Conservation (phyloP, 2,329 filamentous ascomycete genomes). For the Colletotrichum musicola region DNA sequence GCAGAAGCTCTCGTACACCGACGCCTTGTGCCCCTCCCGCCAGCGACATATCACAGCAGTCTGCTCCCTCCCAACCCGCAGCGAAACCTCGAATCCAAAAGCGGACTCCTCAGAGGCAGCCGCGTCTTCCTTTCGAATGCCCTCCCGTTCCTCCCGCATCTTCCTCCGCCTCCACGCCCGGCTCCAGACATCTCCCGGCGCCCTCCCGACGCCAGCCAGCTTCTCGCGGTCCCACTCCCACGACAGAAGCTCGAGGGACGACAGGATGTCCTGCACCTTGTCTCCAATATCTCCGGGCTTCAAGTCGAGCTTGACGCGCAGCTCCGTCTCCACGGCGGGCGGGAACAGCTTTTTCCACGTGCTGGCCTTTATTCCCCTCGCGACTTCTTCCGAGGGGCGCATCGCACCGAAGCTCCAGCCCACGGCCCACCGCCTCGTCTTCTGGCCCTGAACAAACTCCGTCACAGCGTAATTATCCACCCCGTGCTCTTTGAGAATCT, state of each 20-base stretch:
- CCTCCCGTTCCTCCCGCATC: slow-evolving; percentile 44
- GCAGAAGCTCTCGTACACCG: slow-evolving; percentile 88
- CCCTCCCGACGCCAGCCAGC: slow-evolving; percentile 71
- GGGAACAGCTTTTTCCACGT: slow-evolving; percentile 60
- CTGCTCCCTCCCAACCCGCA: slow-evolving; percentile 54
- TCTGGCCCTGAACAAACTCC: slow-evolving; percentile 80
- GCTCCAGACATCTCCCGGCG: slow-evolving; percentile 82
- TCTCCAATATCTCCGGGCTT: slow-evolving; percentile 43
- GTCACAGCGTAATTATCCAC: slow-evolving; percentile 87
- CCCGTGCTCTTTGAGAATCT: slow-evolving; percentile 65
- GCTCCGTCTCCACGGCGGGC: slow-evolving; percentile 52
- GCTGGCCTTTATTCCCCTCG: slow-evolving; percentile 57
- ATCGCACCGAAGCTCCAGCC: slow-evolving; percentile 85
- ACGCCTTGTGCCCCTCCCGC: slow-evolving; percentile 79
- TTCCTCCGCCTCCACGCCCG: slow-evolving; percentile 77
- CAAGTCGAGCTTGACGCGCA: slow-evolving; percentile 60
- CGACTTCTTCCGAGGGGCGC: slow-evolving; percentile 68
- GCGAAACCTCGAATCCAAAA: slow-evolving; percentile 71
- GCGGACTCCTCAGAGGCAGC: slow-evolving; percentile 52
- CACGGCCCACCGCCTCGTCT: slow-evolving; percentile 87
- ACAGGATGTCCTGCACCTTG: slow-evolving; percentile 60
- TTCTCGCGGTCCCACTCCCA: slow-evolving; percentile 73
- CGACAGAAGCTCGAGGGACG: slow-evolving; percentile 65
- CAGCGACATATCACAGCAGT: slow-evolving; percentile 72
- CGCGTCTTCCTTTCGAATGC: slow-evolving; percentile 42